Evolutionary conservation across 1,284 basidiomycete genomes (phyloP), one percentile per base, ranked within the genome.

Genomic region (Malassezia restricta): DNA sequence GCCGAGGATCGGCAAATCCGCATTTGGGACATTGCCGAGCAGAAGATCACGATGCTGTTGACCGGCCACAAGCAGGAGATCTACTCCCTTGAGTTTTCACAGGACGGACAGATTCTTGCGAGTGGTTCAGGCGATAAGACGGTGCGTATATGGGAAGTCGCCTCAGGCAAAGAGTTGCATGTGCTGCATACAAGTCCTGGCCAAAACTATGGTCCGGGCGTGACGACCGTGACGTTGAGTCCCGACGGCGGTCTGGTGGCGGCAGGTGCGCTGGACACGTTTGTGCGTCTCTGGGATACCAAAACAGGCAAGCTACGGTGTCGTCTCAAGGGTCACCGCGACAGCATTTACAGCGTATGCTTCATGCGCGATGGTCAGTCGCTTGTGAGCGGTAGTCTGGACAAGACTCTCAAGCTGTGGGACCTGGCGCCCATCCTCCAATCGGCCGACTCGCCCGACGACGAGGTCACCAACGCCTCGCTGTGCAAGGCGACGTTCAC

Each of bases 91-190:
- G 86, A 88, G 70, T 71, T 88, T 72, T 84, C 84, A 8, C 75
- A 79, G 24, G 85, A 91, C 65, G 87, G 87, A 6, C 78, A 81
- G 11, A 80, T 84, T 61, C 82, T 92, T 57, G 84, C 88, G n/a
- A 87, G 85, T 9, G 88, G 87, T 14, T 87, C 85, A 0, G 86
- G 86, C 5, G 89, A 92, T 76, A 84, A 84, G 74, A 88, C 86
- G 8, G 84, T 85, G n/a, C 79, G 85, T 43, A 83, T 91, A 52
- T 92, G 88, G 88, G 83, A 89, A 69, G 82, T 87, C 75, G 77
- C 80, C 24, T 80, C 79, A 15, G 80, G 82, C 11, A 73, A 57
- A 28, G 33, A 40, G 15, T 46, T 68, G 45, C 66, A 73, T 57
- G 66, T 64, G 35, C 57, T 73, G 17, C 71, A 71, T 56, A 73